Percentiles rank a stretch among this genome's conserved stretches.
Evolutionary conservation across 257 asterid genomes (phyloP).

Genomic region (Penstemon eatonii): DNA sequence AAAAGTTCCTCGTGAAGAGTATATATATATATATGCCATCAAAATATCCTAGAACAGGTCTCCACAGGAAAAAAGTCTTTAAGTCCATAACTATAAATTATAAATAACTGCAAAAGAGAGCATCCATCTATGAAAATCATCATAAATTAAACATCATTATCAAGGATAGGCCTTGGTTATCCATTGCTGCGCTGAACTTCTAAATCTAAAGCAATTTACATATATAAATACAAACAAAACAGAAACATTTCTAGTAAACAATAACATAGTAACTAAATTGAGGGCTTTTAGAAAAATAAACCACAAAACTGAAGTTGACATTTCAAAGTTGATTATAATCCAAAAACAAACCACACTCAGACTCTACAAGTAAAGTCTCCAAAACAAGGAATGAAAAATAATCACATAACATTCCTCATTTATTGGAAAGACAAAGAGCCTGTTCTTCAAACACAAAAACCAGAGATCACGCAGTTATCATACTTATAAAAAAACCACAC

Average conservation of each 20-base stretch:
- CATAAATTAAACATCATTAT: slow-evolving; percentile 19
- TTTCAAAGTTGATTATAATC: background rate
- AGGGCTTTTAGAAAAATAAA: background rate
- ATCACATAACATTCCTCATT: slow-evolving; percentile 12
- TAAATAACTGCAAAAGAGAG: background rate
- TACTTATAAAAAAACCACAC: background rate
- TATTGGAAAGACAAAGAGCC: slow-evolving; percentile 7
- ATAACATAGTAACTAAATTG: background rate
- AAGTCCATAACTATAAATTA: background rate
- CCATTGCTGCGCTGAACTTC: slow-evolving; percentile 13
- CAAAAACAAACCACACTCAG: background rate
- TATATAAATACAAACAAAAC: background rate
- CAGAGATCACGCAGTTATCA: slow-evolving; percentile 8
- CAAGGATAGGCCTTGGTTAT: slow-evolving; percentile 20
- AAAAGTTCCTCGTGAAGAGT: background rate
- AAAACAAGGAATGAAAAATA: background rate
- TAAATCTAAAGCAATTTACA: slow-evolving; percentile 9
- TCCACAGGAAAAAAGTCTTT: background rate
- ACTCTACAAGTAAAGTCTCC: slow-evolving; percentile 3
- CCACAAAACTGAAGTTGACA: slow-evolving; percentile 1
- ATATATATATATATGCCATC: background rate
- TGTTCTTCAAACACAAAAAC: background rate
- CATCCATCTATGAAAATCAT: slow-evolving; percentile 14
- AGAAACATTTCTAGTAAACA: background rate
- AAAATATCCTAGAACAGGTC: background rate